phyloP scores from a whole-genome alignment of 2,329 filamentous ascomycete species.

The Trichoderma cornu-damae region DNA sequence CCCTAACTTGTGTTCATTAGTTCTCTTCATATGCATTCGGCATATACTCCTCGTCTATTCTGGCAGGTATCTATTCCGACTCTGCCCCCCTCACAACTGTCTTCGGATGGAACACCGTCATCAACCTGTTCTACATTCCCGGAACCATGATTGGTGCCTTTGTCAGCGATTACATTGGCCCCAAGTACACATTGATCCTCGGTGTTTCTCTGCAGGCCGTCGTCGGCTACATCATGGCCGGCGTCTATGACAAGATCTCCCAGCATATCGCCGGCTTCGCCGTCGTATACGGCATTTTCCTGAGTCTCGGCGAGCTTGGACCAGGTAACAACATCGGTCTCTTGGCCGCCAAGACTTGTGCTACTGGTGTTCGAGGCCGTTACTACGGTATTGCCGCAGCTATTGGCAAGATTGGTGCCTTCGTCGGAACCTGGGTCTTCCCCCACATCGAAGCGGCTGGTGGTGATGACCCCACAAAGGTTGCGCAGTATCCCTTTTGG shows the following conservation, averaged over 20 bases:
- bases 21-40: slow-evolving; percentile 82
- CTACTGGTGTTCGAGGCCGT: slow-evolving; percentile 76
- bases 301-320: slow-evolving; percentile 51
- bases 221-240: slow-evolving; percentile 86
- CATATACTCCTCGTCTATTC: slow-evolving; percentile 75
- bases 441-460: slow-evolving; percentile 63
- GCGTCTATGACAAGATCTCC: slow-evolving; percentile 66
- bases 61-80: slow-evolving; percentile 58
- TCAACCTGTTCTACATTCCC: slow-evolving; percentile 85
- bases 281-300: slow-evolving; percentile 37
- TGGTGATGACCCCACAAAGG: slow-evolving; percentile 46
- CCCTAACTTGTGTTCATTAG: slow-evolving; percentile 27
- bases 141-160: slow-evolving; percentile 75
- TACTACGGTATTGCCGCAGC: slow-evolving; percentile 70
- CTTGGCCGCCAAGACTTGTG: slow-evolving; percentile 78
- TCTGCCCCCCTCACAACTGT: slow-evolving; percentile 63
- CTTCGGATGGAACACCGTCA: slow-evolving; percentile 83
- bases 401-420: slow-evolving; percentile 72
- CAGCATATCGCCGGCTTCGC: slow-evolving; percentile 40
- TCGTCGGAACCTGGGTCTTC: slow-evolving; percentile 80
- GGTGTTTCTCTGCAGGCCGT: slow-evolving; percentile 69
- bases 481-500: slow-evolving; percentile 83
- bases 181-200: slow-evolving; percentile 64
- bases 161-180: slow-evolving; percentile 71
- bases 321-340: slow-evolving; percentile 91